A percentile compares a stretch with the other conserved stretches of the same genome.
phyloP scores from a whole-genome alignment of 345 rosid species.

The Sisymbrium altissimum region DNA sequence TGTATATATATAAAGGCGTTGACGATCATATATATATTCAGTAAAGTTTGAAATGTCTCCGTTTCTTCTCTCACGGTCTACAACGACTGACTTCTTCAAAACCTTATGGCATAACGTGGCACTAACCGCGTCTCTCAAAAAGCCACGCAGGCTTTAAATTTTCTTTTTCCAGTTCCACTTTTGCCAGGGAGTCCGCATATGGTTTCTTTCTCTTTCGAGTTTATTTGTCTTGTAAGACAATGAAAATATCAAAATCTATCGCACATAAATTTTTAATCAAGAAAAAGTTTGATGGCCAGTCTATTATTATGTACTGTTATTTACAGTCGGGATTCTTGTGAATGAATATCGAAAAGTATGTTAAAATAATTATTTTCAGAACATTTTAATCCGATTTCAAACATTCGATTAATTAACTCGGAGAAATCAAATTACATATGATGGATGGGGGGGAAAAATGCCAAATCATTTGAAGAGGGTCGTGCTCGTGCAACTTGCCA shows the following conservation, averaged over 20 bases:
- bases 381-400: no score
- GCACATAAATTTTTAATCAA: no score
- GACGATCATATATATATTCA: neutral
- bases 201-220: neutral
- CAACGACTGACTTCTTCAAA: slow-evolving; percentile 28
- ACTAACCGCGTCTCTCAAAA: neutral
- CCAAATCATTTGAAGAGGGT: no score
- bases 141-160: neutral
- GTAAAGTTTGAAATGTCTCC: slow-evolving; percentile 30
- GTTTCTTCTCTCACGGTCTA: slow-evolving; percentile 10
- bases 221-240: neutral
- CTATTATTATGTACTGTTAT: neutral
- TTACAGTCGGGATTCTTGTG: neutral
- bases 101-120: slow-evolving; percentile 13
- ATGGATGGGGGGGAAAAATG: no score
- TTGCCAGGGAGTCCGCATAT: no score
- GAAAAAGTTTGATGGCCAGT: neutral
- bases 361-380: no score
- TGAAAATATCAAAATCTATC: neutral
- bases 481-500: neutral
- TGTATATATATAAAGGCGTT: neutral
- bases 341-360: no score
- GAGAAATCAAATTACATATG: no score
- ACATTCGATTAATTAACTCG: no score
- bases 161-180: neutral